Percentiles rank a stretch among this genome's conserved stretches.
phyloP scores from a whole-genome alignment of 2,329 filamentous ascomycete genomes.

The Xylaria arbuscula region DNA sequence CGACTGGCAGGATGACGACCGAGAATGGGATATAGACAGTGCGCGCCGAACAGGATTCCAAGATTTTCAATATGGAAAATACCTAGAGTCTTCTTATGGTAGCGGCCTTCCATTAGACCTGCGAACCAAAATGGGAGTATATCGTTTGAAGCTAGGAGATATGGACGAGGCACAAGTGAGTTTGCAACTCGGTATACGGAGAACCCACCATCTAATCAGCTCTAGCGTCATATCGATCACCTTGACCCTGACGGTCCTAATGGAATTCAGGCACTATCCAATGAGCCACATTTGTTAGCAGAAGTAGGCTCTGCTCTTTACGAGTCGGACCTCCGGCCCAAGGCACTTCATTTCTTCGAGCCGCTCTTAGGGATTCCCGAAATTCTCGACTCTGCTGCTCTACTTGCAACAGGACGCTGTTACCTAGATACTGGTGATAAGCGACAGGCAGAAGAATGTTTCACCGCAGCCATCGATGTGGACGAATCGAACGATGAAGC shows the following conservation, averaged over 20 bases:
- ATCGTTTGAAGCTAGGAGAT: constrained; percentile 77
- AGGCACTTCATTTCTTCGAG: constrained; percentile 68
- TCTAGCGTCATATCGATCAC: constrained; percentile 73
- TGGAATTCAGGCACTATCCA: constrained; percentile 64
- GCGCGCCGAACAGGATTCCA: constrained; percentile 71
- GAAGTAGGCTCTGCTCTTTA: constrained; percentile 67
- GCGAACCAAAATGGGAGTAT: constrained; percentile 83
- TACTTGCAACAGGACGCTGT: constrained; percentile 72
- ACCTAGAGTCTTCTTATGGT: constrained; percentile 73
- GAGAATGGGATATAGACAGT: constrained; percentile 87
- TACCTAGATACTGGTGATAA: constrained; percentile 72
- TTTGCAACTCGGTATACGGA: constrained; percentile 38
- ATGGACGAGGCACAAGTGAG: constrained; percentile 79
- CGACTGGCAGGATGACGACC: constrained; percentile 74
- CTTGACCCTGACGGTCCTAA: constrained; percentile 71
- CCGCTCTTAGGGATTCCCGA: constrained; percentile 62
- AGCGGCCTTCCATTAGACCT: constrained; percentile 81
- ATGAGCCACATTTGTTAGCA: constrained; percentile 83
- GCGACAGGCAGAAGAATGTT: constrained; percentile 79
- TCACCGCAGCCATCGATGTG: constrained; percentile 77
- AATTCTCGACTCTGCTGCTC: constrained; percentile 62
- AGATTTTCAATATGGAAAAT: constrained; percentile 67
- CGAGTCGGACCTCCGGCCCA: constrained; percentile 49
- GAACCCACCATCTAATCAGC: constrained; percentile 39
- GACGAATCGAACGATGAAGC: constrained; percentile 69